Evolutionary conservation across 2,329 filamentous ascomycete genomes (phyloP).

Genomic region (Rosellinia necatrix): DNA sequence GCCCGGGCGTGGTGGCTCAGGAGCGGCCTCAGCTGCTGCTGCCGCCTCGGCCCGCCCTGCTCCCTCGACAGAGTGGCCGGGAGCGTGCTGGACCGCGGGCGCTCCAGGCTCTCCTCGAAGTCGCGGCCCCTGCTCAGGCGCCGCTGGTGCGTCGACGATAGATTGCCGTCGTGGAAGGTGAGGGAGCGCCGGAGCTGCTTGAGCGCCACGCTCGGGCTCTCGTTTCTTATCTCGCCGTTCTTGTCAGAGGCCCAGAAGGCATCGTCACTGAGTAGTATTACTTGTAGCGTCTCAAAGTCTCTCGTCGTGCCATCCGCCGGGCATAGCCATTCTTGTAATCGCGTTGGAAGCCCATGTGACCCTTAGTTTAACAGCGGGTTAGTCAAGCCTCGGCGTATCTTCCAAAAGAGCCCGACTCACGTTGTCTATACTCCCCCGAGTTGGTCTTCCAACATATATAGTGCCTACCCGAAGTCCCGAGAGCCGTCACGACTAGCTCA

Average conservation of each 20-base stretch:
- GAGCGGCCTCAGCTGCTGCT: slow-evolving; percentile 14
- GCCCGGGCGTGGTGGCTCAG: slow-evolving; percentile 12
- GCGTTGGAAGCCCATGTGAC: slow-evolving; percentile 35
- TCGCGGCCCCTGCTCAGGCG: slow-evolving; percentile 23
- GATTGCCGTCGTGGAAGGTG: slow-evolving; percentile 21
- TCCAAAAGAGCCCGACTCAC: slow-evolving; percentile 24
- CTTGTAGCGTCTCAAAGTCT: slow-evolving; percentile 40
- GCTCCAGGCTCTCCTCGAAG: slow-evolving; percentile 21
- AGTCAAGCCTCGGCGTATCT: not conserved
- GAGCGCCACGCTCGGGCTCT: slow-evolving; percentile 21
- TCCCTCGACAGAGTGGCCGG: slow-evolving; percentile 28
- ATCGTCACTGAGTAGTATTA: slow-evolving; percentile 38
- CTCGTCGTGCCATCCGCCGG: slow-evolving; percentile 36
- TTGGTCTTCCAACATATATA: slow-evolving; percentile 42
- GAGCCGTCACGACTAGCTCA: slow-evolving; percentile 40
- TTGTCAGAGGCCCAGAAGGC: slow-evolving; percentile 38
- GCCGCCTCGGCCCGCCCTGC: slow-evolving; percentile 13
- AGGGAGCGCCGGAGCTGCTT: slow-evolving; percentile 34
- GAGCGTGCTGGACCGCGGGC: slow-evolving; percentile 33
- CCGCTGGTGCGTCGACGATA: not conserved
- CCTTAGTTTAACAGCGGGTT: slow-evolving; percentile 24
- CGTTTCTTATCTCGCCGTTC: slow-evolving; percentile 36
- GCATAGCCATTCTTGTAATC: slow-evolving; percentile 39
- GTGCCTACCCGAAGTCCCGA: slow-evolving; percentile 37
- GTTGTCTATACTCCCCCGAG: slow-evolving; percentile 36